Base-by-base conservation (phyloP, 768 basidiomycete species). In the Podaxis carcinomalis region DNA sequence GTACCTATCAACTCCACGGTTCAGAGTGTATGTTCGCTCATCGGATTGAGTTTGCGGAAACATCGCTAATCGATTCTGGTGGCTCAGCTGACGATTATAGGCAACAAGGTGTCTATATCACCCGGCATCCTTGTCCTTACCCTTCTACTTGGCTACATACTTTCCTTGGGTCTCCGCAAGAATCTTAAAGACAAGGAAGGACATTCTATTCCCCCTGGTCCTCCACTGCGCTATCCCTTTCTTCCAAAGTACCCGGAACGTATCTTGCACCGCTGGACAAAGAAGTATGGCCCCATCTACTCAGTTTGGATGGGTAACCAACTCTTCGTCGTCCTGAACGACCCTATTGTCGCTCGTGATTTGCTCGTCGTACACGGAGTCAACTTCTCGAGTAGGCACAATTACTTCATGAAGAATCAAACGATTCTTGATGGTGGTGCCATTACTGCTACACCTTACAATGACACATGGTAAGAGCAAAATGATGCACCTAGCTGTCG, bases 241-340 rank as follows among this genome's bases (percentile, higher is more conserved):
- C 70, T 76, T 50, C 19, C 27, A 32, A 71, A 72, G 25, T 75
- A 76, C 66, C 71, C 76, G 1, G 76, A 78, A 44, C 67, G 64
- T 0, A 63, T 71, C 3, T 68, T 77, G 10, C 62, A 73, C 51
- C 21, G 54, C 4, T 78, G 77, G 77, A 68, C 73, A 0, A 71
- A 70, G 50, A 55, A 63, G 40, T 77, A 69, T 51, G 77, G 76
- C 1, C 64, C 70, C 1, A 37, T 78, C 0, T 76, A 67, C 61
- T 77, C 74, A 0, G 58, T 78, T 14, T 76, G 74, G 73, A 69
- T 77, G 66, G 77, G 77, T 2, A 70, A 64, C 44, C 75, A 77
- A 56, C 70, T 77, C 16, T 74, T 77, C 37, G 69, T 77, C 19
- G 71, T 75, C 27, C 57, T 77, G 10, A 72, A 72, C 47, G 75